phyloP scores from a whole-genome alignment of 768 basidiomycete species.

The Dentipellis fragilis region DNA sequence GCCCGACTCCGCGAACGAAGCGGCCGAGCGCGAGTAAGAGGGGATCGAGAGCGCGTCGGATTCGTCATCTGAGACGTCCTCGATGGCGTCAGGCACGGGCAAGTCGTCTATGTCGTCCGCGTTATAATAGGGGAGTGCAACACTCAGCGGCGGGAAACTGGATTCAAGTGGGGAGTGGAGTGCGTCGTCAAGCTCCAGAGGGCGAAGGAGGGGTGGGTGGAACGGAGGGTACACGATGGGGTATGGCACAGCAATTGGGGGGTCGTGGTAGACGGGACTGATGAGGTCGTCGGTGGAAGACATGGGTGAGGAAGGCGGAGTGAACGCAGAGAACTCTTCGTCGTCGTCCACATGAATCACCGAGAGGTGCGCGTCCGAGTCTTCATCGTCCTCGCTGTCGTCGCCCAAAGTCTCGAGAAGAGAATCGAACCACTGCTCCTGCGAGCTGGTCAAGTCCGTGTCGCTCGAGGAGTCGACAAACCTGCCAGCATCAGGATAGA shows the following conservation, averaged over 20 bases:
- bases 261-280: slow-evolving; percentile 38
- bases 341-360: slow-evolving; percentile 50
- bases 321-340: slow-evolving; percentile 44
- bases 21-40: slow-evolving; percentile 43
- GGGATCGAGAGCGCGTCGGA: slow-evolving; percentile 62
- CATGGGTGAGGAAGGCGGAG: slow-evolving; percentile 59
- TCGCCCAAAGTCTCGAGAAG: slow-evolving; percentile 51
- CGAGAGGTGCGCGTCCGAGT: slow-evolving; percentile 39
- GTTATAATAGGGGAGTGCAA: slow-evolving; percentile 55
- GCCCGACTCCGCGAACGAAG: slow-evolving; percentile 37
- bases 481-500: slow-evolving; percentile 70
- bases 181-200: slow-evolving; percentile 29
- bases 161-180: slow-evolving; percentile 29
- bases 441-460: slow-evolving; percentile 37
- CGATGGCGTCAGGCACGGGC: slow-evolving; percentile 70
- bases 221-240: slow-evolving; percentile 60
- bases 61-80: slow-evolving; percentile 80
- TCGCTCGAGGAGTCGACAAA: slow-evolving; percentile 28
- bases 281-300: slow-evolving; percentile 71
- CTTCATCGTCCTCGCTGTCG: slow-evolving; percentile 53
- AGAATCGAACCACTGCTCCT: slow-evolving; percentile 78
- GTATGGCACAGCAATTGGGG: slow-evolving; percentile 41
- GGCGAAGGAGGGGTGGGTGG: slow-evolving; percentile 44
- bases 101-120: slow-evolving; percentile 58
- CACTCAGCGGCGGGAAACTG: slow-evolving; percentile 28